A percentile compares a stretch with the other conserved stretches of the same genome.
These are phyloP conservation scores for Tetragonia tetragonoides DNA, from an alignment of 148 eudicot genomes.

Conservation along the genomic window DNA sequence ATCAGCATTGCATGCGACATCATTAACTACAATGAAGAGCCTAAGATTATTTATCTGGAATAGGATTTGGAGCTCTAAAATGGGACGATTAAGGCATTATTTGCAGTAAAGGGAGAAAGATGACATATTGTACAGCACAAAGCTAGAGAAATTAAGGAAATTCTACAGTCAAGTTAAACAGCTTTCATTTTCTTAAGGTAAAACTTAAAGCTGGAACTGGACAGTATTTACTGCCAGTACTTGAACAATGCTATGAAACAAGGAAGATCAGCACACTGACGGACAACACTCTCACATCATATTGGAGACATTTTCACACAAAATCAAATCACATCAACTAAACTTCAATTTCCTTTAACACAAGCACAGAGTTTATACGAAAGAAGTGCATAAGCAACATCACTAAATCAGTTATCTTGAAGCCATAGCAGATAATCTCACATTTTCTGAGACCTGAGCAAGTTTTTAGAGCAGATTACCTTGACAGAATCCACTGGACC, in stretches of 20 bases:
- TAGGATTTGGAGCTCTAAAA: not conserved
- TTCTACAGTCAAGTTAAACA: not conserved
- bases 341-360: not conserved
- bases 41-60: not conserved
- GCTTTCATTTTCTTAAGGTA: not conserved
- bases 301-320: not conserved
- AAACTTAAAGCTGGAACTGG: not conserved
- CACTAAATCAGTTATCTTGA: no score
- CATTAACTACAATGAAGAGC: not conserved
- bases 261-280: not conserved
- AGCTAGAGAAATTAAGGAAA: no score
- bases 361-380: not conserved
- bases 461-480: conserved; percentile 38
- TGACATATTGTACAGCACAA: no score
- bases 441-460: not conserved
- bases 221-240: not conserved
- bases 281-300: not conserved
- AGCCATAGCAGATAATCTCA: no score
- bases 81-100: no score
- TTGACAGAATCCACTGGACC: conserved; percentile 86
- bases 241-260: not conserved
- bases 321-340: not conserved
- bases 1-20: no score
- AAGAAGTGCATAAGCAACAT: not conserved
- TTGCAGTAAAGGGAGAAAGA: no score